Conservation (phyloP, 371 early-diverging fungal species). For the Haplosporangium sp. region DNA sequence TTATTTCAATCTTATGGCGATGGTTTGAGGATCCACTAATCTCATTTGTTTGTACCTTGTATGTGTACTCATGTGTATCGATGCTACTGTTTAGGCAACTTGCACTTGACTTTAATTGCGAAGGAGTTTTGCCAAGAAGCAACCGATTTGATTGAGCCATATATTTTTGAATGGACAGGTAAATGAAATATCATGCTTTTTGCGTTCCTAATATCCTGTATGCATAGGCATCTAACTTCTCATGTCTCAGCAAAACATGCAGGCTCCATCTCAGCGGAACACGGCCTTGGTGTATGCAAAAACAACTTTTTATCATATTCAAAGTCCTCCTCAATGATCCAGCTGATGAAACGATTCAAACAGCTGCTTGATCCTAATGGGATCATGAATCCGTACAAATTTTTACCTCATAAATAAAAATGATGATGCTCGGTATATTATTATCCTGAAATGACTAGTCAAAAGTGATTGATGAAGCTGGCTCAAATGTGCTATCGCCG, state of each 20-base stretch:
- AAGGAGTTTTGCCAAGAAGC: conserved; percentile 67
- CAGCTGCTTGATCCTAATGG: conserved; percentile 82
- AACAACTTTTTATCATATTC: conserved; percentile 74
- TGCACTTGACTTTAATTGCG: conserved; percentile 94
- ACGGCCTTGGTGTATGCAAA: conserved; percentile 84
- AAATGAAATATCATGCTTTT: conserved; percentile 14
- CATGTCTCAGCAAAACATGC: conserved; percentile 61
- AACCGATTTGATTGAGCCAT: conserved; percentile 88
- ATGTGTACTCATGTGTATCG: not conserved
- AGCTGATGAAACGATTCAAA: conserved; percentile 79
- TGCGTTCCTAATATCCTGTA: not conserved
- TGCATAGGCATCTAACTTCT: not conserved
- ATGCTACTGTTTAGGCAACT: conserved; percentile 68
- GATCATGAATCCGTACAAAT: conserved; percentile 89
- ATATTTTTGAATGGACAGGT: conserved; percentile 90
- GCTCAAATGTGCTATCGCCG: conserved; percentile 41
- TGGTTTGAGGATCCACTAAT: too few relatives aligned
- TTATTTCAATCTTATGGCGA: not conserved
- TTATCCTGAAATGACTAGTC: conserved; percentile 7
- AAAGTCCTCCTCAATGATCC: conserved; percentile 71
- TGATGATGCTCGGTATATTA: too few relatives aligned
- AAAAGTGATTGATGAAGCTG: conserved; percentile 28
- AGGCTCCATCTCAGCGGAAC: conserved; percentile 64
- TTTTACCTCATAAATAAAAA: conserved; percentile 39
- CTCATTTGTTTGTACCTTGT: not conserved